Percentiles rank a stretch among this genome's conserved stretches.
phyloP scores from a whole-genome alignment of 148 eudicot species.

The Amaranthus cruentus region DNA sequence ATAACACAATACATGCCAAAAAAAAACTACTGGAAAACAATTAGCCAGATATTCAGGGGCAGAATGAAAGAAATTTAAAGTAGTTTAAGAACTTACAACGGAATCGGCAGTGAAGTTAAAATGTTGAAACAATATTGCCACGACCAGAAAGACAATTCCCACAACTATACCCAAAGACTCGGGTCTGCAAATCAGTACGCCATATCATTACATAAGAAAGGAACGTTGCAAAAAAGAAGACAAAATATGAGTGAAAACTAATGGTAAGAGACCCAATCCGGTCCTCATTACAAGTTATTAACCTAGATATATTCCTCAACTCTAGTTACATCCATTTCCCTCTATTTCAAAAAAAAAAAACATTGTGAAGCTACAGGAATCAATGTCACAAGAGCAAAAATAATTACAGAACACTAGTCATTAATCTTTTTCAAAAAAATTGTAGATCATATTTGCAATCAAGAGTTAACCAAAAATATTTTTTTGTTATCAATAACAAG shows the following conservation, averaged over 20 bases:
- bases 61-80: not conserved
- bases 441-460: too few relatives aligned
- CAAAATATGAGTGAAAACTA: not conserved
- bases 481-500: too few relatives aligned
- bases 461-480: too few relatives aligned
- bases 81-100: conserved; percentile 40
- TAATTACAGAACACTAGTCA: too few relatives aligned
- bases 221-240: not conserved
- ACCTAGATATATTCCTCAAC: not conserved
- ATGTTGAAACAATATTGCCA: conserved; percentile 75
- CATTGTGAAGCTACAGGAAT: too few relatives aligned
- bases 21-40: not conserved
- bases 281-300: not conserved
- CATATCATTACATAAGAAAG: not conserved
- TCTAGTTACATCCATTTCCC: not conserved
- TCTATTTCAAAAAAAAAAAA: not conserved
- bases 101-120: conserved; percentile 90
- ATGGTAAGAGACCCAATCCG: not conserved
- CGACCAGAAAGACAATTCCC: conserved; percentile 79
- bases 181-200: conserved; percentile 59
- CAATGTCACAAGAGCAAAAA: not conserved
- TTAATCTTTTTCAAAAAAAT: too few relatives aligned
- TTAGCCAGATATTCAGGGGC: not conserved
- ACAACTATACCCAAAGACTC: conserved; percentile 88
- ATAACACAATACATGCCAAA: not conserved